phyloP scores from a whole-genome alignment of 805 yeast genomes.

The Candida sanyiensis region DNA sequence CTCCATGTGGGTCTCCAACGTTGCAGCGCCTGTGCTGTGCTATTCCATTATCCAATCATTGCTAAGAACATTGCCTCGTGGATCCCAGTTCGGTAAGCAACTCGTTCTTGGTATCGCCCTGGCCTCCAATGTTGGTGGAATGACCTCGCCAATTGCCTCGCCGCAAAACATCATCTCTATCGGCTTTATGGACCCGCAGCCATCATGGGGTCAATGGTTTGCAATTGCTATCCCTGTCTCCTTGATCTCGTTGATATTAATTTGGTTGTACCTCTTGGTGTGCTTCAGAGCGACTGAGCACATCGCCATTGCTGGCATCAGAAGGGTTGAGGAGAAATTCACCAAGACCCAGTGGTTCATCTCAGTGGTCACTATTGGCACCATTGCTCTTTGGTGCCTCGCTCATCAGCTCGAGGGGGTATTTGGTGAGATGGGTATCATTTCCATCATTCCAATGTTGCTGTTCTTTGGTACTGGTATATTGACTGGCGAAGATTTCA shows the following conservation, averaged over 20 bases:
- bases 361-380: conserved; percentile 54
- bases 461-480: conserved; percentile 90
- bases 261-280: conserved; percentile 68
- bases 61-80: conserved; percentile 74
- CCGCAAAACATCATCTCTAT: conserved; percentile 94
- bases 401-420: conserved; percentile 65
- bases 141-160: conserved; percentile 95
- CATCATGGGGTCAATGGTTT: conserved; percentile 94
- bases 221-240: conserved; percentile 80
- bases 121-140: conserved; percentile 92
- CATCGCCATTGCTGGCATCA: conserved; percentile 42
- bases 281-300: conserved; percentile 54
- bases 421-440: conserved; percentile 96
- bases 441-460: conserved; percentile 85
- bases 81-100: conserved; percentile 74
- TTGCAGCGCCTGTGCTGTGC: conserved; percentile 94
- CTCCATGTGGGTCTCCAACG: conserved; percentile 95
- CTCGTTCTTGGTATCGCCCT: conserved; percentile 86
- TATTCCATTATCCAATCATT: conserved; percentile 89
- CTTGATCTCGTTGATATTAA: conserved; percentile 49
- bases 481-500: conserved; percentile 83
- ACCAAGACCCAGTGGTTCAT: conserved; percentile 73
- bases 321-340: conserved; percentile 58
- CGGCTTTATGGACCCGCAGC: conserved; percentile 77
- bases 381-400: conserved; percentile 87